A percentile compares a stretch with the other conserved stretches of the same genome.
Conservation (phyloP, 2,329 filamentous ascomycete genomes). For the Sordariomycetes sp. region DNA sequence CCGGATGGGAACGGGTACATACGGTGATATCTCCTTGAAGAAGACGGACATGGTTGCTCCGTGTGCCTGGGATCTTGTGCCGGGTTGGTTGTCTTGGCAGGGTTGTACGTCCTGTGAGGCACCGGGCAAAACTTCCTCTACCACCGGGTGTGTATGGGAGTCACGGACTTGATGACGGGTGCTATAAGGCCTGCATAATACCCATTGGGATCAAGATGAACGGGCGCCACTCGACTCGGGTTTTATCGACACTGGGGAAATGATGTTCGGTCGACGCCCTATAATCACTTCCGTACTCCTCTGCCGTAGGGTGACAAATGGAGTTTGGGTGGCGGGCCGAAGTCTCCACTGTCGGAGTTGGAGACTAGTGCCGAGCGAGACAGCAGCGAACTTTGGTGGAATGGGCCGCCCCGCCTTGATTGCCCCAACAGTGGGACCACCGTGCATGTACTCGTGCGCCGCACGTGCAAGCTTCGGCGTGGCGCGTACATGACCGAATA, state of each 20-base stretch:
- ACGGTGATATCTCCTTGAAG: constrained; percentile 25
- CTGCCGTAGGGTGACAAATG: not conserved
- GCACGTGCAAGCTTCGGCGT: no score
- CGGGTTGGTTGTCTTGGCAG: not conserved
- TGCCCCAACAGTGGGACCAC: not conserved
- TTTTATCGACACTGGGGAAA: not conserved
- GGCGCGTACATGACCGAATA: no score
- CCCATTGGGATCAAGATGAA: not conserved
- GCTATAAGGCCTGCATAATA: not conserved
- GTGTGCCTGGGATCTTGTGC: not conserved
- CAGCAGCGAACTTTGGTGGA: not conserved
- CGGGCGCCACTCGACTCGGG: not conserved
- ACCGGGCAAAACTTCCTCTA: not conserved
- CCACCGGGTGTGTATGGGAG: not conserved
- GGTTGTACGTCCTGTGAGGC: not conserved
- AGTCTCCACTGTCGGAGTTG: not conserved
- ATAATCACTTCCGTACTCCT: not conserved
- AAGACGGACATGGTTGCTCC: constrained; percentile 22
- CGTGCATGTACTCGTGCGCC: no score
- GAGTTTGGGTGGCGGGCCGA: not conserved
- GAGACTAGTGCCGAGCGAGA: not conserved
- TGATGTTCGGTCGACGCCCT: not conserved
- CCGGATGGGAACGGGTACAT: constrained; percentile 7
- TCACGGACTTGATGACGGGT: not conserved
- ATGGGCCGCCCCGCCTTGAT: not conserved